Conservation (phyloP, 2,329 filamentous ascomycete species). For the Colletotrichum tofieldiae region DNA sequence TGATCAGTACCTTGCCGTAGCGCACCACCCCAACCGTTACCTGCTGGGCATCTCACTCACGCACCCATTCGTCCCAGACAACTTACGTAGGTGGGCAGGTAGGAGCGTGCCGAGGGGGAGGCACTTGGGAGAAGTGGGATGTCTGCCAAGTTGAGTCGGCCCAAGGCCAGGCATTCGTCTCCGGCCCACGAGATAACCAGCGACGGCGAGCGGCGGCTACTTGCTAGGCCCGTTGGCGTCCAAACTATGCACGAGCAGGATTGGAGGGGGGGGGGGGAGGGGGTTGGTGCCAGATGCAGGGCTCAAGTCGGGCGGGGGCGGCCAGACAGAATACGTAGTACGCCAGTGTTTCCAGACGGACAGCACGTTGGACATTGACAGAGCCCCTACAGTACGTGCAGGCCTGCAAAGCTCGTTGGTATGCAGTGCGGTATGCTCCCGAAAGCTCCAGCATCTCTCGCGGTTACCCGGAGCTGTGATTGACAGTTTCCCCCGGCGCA, state of each 20-base stretch:
- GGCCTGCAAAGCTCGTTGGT: conserved; percentile 1
- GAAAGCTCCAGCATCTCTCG: conserved; percentile 8
- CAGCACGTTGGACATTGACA: conserved; percentile 7
- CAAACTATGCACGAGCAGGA: not conserved
- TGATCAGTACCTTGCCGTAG: conserved; percentile 32
- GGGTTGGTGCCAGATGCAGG: conserved; percentile 12
- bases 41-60: conserved; percentile 9
- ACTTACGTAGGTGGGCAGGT: conserved; percentile 11
- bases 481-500: conserved; percentile 17
- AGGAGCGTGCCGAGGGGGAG: conserved; percentile 25
- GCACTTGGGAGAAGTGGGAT: conserved; percentile 2
- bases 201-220: conserved; percentile 31
- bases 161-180: not conserved
- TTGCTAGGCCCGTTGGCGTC: conserved; percentile 27
- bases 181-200: conserved; percentile 5
- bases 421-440: not conserved
- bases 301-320: not conserved
- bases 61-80: conserved; percentile 6
- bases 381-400: not conserved
- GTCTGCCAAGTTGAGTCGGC: conserved; percentile 18
- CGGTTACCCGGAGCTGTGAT: conserved; percentile 13
- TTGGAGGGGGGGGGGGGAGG: not conserved
- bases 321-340: not conserved
- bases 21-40: conserved; percentile 13
- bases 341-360: conserved; percentile 20